phyloP scores from a whole-genome alignment of 495 filamentous ascomycete species.

The Articulospora tetracladia region DNA sequence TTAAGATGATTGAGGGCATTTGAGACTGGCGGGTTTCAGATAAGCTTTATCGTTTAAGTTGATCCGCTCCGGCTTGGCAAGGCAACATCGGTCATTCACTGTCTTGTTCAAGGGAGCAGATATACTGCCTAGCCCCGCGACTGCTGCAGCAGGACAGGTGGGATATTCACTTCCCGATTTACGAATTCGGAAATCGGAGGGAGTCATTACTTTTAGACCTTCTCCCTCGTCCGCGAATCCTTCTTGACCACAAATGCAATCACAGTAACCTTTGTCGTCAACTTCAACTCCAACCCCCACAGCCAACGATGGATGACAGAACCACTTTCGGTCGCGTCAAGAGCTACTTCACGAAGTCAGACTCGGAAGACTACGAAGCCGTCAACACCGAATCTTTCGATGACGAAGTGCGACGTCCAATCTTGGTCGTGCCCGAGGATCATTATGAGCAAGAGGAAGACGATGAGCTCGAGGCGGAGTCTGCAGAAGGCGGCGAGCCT shows the following conservation, averaged over 20 bases:
- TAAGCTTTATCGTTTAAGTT: background rate
- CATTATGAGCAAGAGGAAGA: constrained; percentile 26
- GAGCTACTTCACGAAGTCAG: constrained; percentile 35
- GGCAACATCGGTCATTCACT: background rate
- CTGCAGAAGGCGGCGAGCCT: constrained; percentile 31
- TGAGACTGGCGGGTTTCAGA: background rate
- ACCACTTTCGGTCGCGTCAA: constrained; percentile 44
- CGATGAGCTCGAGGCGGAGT: constrained; percentile 17
- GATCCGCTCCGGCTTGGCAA: background rate
- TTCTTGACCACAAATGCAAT: constrained; percentile 10
- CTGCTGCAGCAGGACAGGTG: no score
- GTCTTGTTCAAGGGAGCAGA: no score
- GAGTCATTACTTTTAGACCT: background rate
- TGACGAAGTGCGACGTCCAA: constrained; percentile 16
- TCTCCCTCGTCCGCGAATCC: background rate
- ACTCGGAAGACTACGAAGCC: constrained; percentile 53
- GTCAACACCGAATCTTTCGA: constrained; percentile 39
- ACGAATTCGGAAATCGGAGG: no score
- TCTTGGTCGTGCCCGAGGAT: constrained; percentile 28
- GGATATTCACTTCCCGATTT: no score
- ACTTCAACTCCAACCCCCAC: background rate
- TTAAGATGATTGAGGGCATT: background rate
- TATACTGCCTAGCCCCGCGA: no score
- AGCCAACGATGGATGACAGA: constrained; percentile 7
- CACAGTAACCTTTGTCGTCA: constrained; percentile 5